Percentiles rank a stretch among this genome's conserved stretches.
Conservation (phyloP, 2,329 filamentous ascomycete genomes). For the Tolypocladium sp. region DNA sequence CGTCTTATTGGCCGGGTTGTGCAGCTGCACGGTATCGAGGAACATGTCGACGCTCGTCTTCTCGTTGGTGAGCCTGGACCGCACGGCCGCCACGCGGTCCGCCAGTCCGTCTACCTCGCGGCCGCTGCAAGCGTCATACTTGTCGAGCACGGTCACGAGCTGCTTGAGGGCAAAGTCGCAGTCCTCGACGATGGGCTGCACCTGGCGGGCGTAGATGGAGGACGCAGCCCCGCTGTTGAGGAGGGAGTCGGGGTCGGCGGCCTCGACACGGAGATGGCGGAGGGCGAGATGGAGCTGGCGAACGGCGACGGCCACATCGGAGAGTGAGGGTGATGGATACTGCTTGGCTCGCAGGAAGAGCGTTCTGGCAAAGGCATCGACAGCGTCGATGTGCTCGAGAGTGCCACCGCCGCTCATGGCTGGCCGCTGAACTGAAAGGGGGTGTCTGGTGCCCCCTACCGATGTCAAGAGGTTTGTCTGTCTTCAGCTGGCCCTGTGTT, state of each 20-base stretch:
- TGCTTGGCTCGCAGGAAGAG: conserved; percentile 44
- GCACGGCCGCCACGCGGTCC: conserved; percentile 30
- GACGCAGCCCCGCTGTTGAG: conserved; percentile 33
- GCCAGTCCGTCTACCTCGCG: conserved; percentile 23
- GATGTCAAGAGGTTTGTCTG: background rate
- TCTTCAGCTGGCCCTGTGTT: background rate
- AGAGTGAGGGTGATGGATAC: conserved; percentile 33
- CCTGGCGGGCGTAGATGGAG: conserved; percentile 36
- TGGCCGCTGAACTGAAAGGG: background rate
- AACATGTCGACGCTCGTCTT: conserved; percentile 45
- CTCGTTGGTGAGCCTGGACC: conserved; percentile 39
- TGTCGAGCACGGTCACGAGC: conserved; percentile 43
- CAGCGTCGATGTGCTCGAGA: conserved; percentile 40
- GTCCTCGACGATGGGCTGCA: conserved; percentile 44
- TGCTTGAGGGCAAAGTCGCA: conserved; percentile 46
- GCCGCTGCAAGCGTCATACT: conserved; percentile 24
- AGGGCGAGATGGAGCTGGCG: conserved; percentile 45
- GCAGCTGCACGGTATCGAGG: conserved; percentile 47
- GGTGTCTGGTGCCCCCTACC: background rate
- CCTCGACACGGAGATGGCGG: conserved; percentile 48
- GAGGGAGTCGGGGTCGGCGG: conserved; percentile 45
- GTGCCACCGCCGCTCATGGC: conserved; percentile 22
- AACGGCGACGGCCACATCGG: conserved; percentile 41
- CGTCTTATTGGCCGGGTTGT: conserved; percentile 29
- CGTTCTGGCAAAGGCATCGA: conserved; percentile 45